phyloP scores from a whole-genome alignment of 176 grass and related monocot genomes.

The Secale cereale region DNA sequence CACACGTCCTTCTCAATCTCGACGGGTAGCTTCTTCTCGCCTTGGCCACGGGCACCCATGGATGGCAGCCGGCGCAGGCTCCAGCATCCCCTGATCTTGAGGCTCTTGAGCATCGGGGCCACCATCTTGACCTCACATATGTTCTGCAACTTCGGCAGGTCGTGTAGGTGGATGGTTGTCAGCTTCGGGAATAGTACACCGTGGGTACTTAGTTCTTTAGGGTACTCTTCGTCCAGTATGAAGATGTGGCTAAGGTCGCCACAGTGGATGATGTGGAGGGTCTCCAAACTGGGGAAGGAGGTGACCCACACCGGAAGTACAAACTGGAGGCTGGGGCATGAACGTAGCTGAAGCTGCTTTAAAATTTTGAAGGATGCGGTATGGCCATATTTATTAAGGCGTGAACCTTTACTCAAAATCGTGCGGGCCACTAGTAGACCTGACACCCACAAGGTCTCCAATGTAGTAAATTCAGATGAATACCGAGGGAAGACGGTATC shows the following conservation, averaged over 20 bases:
- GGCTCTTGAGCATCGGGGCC: background rate
- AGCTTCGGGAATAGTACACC: background rate
- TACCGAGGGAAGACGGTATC: too few relatives aligned
- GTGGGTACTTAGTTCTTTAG: background rate
- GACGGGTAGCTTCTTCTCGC: background rate
- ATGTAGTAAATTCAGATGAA: fast-evolving
- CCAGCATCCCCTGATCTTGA: slow-evolving; percentile 19
- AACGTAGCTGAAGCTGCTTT: background rate
- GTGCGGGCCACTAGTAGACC: background rate
- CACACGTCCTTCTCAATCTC: slow-evolving; percentile 32
- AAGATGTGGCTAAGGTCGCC: background rate
- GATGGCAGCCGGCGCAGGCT: background rate
- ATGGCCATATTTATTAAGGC: too few relatives aligned
- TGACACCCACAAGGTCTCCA: slow-evolving; percentile 10
- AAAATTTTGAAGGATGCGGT: too few relatives aligned
- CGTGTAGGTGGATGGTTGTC: background rate
- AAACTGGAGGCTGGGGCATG: slow-evolving; percentile 16
- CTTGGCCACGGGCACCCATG: fast-evolving
- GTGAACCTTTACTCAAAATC: too few relatives aligned
- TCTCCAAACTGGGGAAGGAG: background rate
- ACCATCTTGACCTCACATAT: slow-evolving; percentile 25
- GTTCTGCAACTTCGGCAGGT: background rate
- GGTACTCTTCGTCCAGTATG: fast-evolving
- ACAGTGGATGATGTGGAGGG: slow-evolving; percentile 31
- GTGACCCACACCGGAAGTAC: background rate